Percentiles rank a stretch among this genome's conserved stretches.
phyloP scores from a whole-genome alignment of 805 yeast genomes.

The Komagataella populi region DNA sequence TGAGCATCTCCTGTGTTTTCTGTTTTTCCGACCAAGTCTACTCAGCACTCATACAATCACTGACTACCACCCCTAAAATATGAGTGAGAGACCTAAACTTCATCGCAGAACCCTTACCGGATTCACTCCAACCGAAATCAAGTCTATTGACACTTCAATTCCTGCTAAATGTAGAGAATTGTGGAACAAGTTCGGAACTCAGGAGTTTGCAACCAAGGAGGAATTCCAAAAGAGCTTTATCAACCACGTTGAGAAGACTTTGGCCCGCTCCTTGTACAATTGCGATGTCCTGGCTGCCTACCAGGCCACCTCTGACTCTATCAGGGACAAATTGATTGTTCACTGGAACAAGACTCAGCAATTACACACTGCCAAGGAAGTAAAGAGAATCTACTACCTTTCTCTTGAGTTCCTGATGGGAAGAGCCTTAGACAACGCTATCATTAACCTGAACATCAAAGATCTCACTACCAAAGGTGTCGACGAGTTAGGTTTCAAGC shows the following conservation, averaged over 20 bases:
- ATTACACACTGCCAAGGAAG: constrained; percentile 68
- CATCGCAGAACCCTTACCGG: constrained; percentile 79
- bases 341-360: constrained; percentile 95
- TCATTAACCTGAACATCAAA: constrained; percentile 67
- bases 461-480: constrained; percentile 41
- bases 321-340: constrained; percentile 66
- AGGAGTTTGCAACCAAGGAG: constrained; percentile 32
- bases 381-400: constrained; percentile 75
- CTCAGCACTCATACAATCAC: not conserved
- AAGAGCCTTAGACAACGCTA: constrained; percentile 86
- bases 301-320: constrained; percentile 70
- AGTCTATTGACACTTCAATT: constrained; percentile 67
- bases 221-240: constrained; percentile 60
- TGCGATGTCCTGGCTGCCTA: constrained; percentile 90
- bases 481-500: constrained; percentile 68
- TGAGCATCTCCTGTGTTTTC: not conserved
- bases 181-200: constrained; percentile 62
- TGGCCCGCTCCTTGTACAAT: constrained; percentile 86
- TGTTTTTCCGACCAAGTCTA: not conserved
- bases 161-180: constrained; percentile 65
- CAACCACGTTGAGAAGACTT: constrained; percentile 77
- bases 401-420: constrained; percentile 91
- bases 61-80: not conserved
- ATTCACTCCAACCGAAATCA: constrained; percentile 80
- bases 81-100: constrained; percentile 7